Evolutionary conservation across 2,329 filamentous ascomycete genomes (phyloP).

Genomic region (Cladorrhinum sp.): DNA sequence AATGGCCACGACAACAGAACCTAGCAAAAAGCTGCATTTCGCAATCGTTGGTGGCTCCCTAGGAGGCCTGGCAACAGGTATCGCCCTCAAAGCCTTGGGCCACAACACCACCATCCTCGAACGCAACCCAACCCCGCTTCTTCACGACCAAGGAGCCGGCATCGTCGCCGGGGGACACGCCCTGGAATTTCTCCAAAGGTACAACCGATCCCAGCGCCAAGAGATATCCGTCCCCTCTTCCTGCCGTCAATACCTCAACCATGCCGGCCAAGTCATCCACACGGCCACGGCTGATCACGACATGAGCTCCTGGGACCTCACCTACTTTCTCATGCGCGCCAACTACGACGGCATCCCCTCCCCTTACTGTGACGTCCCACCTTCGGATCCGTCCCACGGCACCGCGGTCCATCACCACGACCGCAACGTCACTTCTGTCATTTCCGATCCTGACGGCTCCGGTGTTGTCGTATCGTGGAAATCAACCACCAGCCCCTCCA

Average conservation of each 20-base stretch:
- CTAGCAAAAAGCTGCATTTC: conserved; percentile 17
- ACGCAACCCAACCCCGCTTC: conserved; percentile 40
- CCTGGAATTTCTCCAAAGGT: conserved; percentile 39
- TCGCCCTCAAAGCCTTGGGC: conserved; percentile 40
- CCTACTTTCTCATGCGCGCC: conserved; percentile 43
- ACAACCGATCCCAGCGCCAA: conserved; percentile 37
- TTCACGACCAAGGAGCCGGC: conserved; percentile 48
- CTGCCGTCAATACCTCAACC: conserved; percentile 35
- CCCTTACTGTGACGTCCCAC: conserved; percentile 32
- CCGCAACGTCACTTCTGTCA: conserved; percentile 32
- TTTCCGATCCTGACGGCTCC: conserved; percentile 22
- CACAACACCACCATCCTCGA: conserved; percentile 44
- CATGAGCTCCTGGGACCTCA: conserved; percentile 48
- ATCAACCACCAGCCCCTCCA: conserved; percentile 31
- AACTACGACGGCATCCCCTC: conserved; percentile 40
- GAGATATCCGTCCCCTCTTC: conserved; percentile 32
- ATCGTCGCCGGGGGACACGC: conserved; percentile 45
- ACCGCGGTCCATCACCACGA: conserved; percentile 34
- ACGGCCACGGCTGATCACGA: conserved; percentile 36
- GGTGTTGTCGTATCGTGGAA: conserved; percentile 33
- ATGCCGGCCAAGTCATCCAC: conserved; percentile 33
- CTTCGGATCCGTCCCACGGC: conserved; percentile 27
- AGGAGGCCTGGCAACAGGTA: conserved; percentile 38
- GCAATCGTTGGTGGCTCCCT: conserved; percentile 39
- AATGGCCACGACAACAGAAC: conserved; percentile 1